These are phyloP conservation scores for Trichodelitschia bisporula DNA, from an alignment of 495 filamentous ascomycete genomes.

Conservation along the genomic window DNA sequence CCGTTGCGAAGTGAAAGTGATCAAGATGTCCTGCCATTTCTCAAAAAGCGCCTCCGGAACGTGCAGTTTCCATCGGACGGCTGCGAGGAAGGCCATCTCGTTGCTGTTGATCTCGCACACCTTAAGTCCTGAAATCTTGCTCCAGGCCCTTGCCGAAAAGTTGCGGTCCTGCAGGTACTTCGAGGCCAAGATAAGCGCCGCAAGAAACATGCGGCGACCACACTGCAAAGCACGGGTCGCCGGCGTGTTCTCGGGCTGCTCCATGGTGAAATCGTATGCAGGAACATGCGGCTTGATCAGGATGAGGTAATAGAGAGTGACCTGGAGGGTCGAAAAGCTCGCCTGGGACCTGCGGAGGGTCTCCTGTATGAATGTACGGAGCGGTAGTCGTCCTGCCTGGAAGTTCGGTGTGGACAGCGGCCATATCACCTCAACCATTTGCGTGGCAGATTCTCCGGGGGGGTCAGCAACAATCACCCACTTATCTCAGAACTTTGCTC, in stretches of 20 bases:
- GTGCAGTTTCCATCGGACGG: conserved; percentile 85
- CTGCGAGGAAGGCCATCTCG: conserved; percentile 74
- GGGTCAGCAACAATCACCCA: too few species aligned
- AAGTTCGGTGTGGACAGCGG: conserved; percentile 39
- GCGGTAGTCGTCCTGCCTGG: conserved; percentile 38
- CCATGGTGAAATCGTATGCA: conserved; percentile 58
- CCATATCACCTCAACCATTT: conserved; percentile 96
- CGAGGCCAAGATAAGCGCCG: conserved; percentile 75
- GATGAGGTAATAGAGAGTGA: conserved; percentile 88
- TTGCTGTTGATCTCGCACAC: conserved; percentile 87
- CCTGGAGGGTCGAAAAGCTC: conserved; percentile 91
- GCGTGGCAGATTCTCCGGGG: conserved; percentile 80
- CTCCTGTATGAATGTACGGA: conserved; percentile 92
- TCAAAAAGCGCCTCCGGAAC: conserved; percentile 73
- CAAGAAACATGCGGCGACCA: conserved; percentile 91
- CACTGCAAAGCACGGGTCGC: conserved; percentile 70
- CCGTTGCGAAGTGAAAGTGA: conserved; percentile 49
- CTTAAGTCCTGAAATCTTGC: conserved; percentile 85
- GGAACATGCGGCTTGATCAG: conserved; percentile 84
- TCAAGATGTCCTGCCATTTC: conserved; percentile 75
- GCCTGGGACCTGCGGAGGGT: conserved; percentile 83
- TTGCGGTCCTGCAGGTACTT: conserved; percentile 97
- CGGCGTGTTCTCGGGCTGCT: conserved; percentile 54
- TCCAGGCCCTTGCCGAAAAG: conserved; percentile 92
- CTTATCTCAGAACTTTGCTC: conserved; percentile 27